These are phyloP conservation scores for Nothophoma quercina DNA, from an alignment of 2,329 filamentous ascomycete genomes.

Conservation along the genomic window DNA sequence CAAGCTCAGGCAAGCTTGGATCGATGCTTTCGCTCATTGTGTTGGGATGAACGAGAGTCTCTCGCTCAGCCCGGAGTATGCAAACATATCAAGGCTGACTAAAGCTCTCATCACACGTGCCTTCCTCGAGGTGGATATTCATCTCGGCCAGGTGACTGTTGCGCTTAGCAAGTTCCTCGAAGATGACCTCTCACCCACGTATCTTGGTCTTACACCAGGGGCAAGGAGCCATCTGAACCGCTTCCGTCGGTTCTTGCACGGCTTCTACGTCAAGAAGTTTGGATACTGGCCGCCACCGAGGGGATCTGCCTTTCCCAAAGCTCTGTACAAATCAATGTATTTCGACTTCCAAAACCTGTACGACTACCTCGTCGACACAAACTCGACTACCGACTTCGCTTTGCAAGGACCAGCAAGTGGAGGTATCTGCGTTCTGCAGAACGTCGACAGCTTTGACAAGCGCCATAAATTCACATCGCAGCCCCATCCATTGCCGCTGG, in stretches of 20 bases:
- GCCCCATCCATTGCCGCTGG: conserved; percentile 70
- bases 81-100: conserved; percentile 59
- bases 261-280: conserved; percentile 71
- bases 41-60: conserved; percentile 76
- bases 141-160: conserved; percentile 64
- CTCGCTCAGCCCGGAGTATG: conserved; percentile 65
- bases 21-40: conserved; percentile 78
- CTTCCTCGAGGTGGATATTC: conserved; percentile 69
- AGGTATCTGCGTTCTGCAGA: conserved; percentile 74
- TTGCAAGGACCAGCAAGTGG: conserved; percentile 65
- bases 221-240: conserved; percentile 73
- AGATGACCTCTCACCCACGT: conserved; percentile 71
- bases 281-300: conserved; percentile 74
- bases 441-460: conserved; percentile 70
- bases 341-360: conserved; percentile 76
- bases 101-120: conserved; percentile 71
- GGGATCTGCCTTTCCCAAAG: conserved; percentile 63
- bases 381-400: conserved; percentile 59
- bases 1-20: conserved; percentile 70
- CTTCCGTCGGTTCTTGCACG: conserved; percentile 73
- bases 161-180: conserved; percentile 74
- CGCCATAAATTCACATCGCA: conserved; percentile 67
- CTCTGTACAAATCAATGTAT: conserved; percentile 67
- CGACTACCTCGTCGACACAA: conserved; percentile 72
- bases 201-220: conserved; percentile 69